Conservation (phyloP, 2,329 filamentous ascomycete genomes). For the Fusarium lateritium region DNA sequence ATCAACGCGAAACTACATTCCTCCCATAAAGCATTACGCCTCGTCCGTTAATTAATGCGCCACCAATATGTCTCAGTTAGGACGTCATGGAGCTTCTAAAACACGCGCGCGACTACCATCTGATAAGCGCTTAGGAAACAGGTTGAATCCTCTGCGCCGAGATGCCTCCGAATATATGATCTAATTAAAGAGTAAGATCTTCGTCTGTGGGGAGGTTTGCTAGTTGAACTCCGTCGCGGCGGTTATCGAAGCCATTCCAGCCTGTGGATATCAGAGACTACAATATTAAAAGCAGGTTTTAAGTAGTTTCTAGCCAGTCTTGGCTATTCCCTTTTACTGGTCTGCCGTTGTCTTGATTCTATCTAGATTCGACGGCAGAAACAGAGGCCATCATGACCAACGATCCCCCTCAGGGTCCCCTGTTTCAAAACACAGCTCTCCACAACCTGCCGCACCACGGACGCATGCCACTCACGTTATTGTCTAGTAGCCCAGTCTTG, state of each 20-base stretch:
- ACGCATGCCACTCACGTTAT: not conserved
- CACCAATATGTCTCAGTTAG: constrained; percentile 30
- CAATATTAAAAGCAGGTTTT: constrained; percentile 5
- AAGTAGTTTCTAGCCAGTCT: not conserved
- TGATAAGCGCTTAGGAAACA: constrained; percentile 22
- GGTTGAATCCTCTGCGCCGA: not conserved
- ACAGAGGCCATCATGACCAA: constrained; percentile 23
- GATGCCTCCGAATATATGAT: not conserved
- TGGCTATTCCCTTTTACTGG: constrained; percentile 8
- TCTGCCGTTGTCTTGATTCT: not conserved
- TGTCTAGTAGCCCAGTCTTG: not conserved
- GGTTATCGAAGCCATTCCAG: constrained; percentile 16
- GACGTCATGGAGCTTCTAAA: constrained; percentile 28
- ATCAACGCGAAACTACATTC: constrained; percentile 22
- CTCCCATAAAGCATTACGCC: constrained; percentile 13
- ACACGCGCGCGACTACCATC: constrained; percentile 46
- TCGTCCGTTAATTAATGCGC: constrained; percentile 28
- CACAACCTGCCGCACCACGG: constrained; percentile 22
- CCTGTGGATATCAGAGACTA: no score
- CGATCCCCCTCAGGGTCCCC: constrained; percentile 14
- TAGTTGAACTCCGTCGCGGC: constrained; percentile 4
- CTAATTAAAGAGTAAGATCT: constrained; percentile 6
- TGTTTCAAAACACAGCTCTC: constrained; percentile 35
- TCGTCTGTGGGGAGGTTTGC: constrained; percentile 21
- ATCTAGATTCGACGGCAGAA: not conserved